Conservation (phyloP, 2,329 filamentous ascomycete genomes). For the Pleomassaria siparia region DNA sequence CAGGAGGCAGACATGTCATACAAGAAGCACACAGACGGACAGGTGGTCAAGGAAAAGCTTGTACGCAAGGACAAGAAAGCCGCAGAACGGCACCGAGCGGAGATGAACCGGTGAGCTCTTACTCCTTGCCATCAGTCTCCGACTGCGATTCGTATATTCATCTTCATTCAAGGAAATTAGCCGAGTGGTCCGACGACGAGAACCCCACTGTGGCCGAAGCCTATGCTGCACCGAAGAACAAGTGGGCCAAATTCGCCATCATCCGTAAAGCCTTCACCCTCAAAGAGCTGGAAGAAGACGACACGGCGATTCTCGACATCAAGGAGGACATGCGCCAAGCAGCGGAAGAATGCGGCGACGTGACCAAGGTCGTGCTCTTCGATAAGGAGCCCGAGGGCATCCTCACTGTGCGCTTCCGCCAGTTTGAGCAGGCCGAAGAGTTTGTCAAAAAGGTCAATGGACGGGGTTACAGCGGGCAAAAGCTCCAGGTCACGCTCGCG, state of each 20-base stretch:
- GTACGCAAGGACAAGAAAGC: constrained; percentile 76
- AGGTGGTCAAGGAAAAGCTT: constrained; percentile 49
- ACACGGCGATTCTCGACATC: constrained; percentile 81
- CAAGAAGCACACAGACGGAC: constrained; percentile 77
- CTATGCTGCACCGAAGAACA: constrained; percentile 53
- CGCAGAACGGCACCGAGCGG: constrained; percentile 87
- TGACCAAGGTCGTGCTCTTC: constrained; percentile 89
- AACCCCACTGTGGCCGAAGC: constrained; percentile 53
- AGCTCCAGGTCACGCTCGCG: constrained; percentile 24
- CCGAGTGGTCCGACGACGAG: constrained; percentile 82
- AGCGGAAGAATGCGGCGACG: constrained; percentile 79
- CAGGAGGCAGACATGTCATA: constrained; percentile 86
- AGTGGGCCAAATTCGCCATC: constrained; percentile 79
- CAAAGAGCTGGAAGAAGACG: constrained; percentile 80
- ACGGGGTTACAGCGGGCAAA: constrained; percentile 15
- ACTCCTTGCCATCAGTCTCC: background rate
- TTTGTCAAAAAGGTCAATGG: constrained; percentile 27
- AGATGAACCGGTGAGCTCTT: constrained; percentile 66
- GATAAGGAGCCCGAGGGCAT: constrained; percentile 84
- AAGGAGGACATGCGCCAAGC: constrained; percentile 93
- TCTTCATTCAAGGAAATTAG: background rate
- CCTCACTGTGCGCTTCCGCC: constrained; percentile 79
- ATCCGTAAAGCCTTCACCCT: constrained; percentile 93
- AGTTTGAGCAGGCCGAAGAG: constrained; percentile 60
- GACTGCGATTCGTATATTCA: background rate